Percentiles rank a stretch among this genome's conserved stretches.
Conservation (phyloP, 345 rosid species). For the Euphorbia tirucalli region DNA sequence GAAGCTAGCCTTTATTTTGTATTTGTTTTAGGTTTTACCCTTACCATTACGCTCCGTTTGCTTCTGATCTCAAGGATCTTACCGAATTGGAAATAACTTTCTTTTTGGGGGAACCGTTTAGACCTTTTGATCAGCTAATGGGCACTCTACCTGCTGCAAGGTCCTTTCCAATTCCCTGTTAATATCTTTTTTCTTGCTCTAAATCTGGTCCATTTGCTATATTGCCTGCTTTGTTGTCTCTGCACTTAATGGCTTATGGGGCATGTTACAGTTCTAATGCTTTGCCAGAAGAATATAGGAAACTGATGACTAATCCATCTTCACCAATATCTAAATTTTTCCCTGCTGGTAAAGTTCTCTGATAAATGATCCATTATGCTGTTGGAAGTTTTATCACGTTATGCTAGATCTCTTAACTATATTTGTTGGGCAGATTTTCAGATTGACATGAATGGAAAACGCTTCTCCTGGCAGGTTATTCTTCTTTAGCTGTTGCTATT, state of each 20-base stretch:
- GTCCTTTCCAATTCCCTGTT: slow-evolving; percentile 26
- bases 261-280: slow-evolving; percentile 68
- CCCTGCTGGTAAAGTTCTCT: slow-evolving; percentile 59
- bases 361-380: neutral
- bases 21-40: slow-evolving; percentile 87
- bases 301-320: slow-evolving; percentile 79
- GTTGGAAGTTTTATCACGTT: neutral
- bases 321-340: slow-evolving; percentile 74
- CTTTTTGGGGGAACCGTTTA: slow-evolving; percentile 86
- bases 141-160: slow-evolving; percentile 98
- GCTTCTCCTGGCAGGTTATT: slow-evolving; percentile 94
- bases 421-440: slow-evolving; percentile 69
- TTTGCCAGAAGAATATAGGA: slow-evolving; percentile 71
- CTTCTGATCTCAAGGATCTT: slow-evolving; percentile 87
- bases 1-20: slow-evolving; percentile 4
- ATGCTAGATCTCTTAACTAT: neutral
- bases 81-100: slow-evolving; percentile 80
- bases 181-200: neutral
- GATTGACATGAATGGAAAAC: slow-evolving; percentile 98
- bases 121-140: slow-evolving; percentile 98
- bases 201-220: neutral
- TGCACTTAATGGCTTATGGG: slow-evolving; percentile 24
- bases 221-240: slow-evolving; percentile 10
- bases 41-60: slow-evolving; percentile 98
- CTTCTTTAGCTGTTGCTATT: neutral